Evolutionary conservation across 2,329 filamentous ascomycete genomes (phyloP).

Genomic region (Fusarium humuli): DNA sequence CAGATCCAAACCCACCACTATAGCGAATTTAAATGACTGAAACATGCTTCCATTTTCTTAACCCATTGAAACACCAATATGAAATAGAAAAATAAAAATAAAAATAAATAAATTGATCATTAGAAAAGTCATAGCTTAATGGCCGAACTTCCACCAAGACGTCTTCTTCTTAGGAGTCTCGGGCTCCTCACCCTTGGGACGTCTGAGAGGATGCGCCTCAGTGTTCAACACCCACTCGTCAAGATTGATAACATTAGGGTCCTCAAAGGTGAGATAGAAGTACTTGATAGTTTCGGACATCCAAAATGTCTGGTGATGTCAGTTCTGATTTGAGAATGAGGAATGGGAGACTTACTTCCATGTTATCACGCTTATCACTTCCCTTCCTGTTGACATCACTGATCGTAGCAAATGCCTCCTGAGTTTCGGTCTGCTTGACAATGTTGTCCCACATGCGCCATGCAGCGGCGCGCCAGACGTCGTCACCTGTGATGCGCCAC

Average conservation of each 20-base stretch:
- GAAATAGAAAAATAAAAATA: not conserved
- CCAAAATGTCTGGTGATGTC: slow-evolving; percentile 69
- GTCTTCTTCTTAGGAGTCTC: slow-evolving; percentile 25
- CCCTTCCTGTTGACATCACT: slow-evolving; percentile 50
- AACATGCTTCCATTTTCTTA: not conserved
- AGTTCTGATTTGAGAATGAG: slow-evolving; percentile 10
- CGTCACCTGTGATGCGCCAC: slow-evolving; percentile 62
- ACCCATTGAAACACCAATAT: slow-evolving; percentile 13
- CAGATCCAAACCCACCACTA: slow-evolving; percentile 3
- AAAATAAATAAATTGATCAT: not conserved
- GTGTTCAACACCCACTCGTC: slow-evolving; percentile 77
- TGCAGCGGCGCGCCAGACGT: slow-evolving; percentile 57
- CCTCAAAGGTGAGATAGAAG: slow-evolving; percentile 78
- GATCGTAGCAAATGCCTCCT: slow-evolving; percentile 58
- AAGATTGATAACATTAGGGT: slow-evolving; percentile 71
- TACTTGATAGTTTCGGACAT: slow-evolving; percentile 82
- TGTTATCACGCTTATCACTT: slow-evolving; percentile 64
- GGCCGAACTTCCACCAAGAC: slow-evolving; percentile 30
- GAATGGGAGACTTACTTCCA: slow-evolving; percentile 62
- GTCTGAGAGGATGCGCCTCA: slow-evolving; percentile 64
- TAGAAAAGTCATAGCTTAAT: slow-evolving; percentile 11
- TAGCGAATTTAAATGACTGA: slow-evolving; percentile 8
- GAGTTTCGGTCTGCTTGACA: slow-evolving; percentile 56
- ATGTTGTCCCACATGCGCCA: slow-evolving; percentile 63
- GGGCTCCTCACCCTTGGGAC: slow-evolving; percentile 43